Percentiles rank a stretch among this genome's conserved stretches.
Evolutionary conservation across 2,329 filamentous ascomycete genomes (phyloP).

Genomic region (Drechslera avenae): DNA sequence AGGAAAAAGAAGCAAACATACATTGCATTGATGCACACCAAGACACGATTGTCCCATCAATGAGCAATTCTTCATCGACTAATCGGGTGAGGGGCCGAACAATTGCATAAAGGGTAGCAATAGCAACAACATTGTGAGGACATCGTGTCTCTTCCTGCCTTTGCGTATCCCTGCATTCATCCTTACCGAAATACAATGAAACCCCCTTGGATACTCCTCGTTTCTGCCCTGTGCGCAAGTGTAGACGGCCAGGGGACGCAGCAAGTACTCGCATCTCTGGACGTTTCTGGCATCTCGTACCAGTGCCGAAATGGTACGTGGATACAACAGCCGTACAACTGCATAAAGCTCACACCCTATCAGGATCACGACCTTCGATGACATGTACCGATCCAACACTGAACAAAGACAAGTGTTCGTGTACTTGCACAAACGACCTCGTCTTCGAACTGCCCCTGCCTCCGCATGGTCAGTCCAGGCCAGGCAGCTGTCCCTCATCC

Average conservation of each 20-base stretch:
- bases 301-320: not conserved
- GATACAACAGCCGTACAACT: too few species aligned
- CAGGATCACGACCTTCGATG: not conserved
- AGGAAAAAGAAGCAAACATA: too few species aligned
- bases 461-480: not conserved
- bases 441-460: not conserved
- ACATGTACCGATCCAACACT: not conserved
- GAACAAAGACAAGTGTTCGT: not conserved
- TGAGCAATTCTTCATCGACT: not conserved
- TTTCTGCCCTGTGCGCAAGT: too few species aligned
- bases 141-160: not conserved
- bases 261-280: not conserved
- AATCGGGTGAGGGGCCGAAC: not conserved
- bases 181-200: not conserved
- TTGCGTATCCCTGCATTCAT: not conserved
- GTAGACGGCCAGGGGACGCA: not conserved
- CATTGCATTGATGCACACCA: too few species aligned
- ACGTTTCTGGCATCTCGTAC: not conserved
- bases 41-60: too few species aligned
- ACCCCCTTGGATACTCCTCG: not conserved
- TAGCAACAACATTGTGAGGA: too few species aligned
- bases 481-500: not conserved
- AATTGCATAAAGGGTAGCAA: not conserved
- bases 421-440: not conserved
- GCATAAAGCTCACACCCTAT: not conserved